These are phyloP conservation scores for Mucor saturninus DNA, from an alignment of 371 early-diverging fungal species.

Conservation along the genomic window DNA sequence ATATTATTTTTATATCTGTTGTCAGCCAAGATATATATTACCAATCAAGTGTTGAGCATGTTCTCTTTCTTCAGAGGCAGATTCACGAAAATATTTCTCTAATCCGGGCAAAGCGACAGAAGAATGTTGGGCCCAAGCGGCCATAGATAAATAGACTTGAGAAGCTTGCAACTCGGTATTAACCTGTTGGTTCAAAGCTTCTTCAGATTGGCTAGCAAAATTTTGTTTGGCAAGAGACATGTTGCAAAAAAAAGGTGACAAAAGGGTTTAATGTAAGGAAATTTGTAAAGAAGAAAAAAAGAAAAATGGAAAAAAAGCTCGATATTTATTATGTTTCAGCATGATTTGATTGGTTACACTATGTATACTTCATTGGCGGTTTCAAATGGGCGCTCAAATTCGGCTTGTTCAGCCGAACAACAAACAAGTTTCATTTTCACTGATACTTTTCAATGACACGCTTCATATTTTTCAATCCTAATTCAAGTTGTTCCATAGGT, in stretches of 20 bases:
- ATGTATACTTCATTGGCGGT: not conserved
- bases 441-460: constrained; percentile 23
- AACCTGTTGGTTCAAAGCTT: constrained; percentile 70
- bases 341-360: constrained; percentile 23
- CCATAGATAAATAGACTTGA: constrained; percentile 64
- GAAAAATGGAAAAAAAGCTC: constrained; percentile 13
- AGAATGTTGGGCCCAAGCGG: constrained; percentile 60
- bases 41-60: constrained; percentile 63
- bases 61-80: constrained; percentile 62
- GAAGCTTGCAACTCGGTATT: constrained; percentile 65
- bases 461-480: constrained; percentile 38
- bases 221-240: constrained; percentile 75
- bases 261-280: constrained; percentile 24
- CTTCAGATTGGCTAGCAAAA: constrained; percentile 65
- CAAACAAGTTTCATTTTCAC: constrained; percentile 1
- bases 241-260: not conserved
- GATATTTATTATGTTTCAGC: constrained; percentile 19
- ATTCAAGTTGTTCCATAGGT: constrained; percentile 49
- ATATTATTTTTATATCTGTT: too few relatives aligned
- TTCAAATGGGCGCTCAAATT: not conserved
- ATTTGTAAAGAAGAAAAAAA: constrained; percentile 20
- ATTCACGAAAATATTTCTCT: constrained; percentile 63
- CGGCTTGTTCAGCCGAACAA: not conserved
- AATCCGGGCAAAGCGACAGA: constrained; percentile 65
- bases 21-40: constrained; percentile 8